A percentile compares a stretch with the other conserved stretches of the same genome.
phyloP scores from a whole-genome alignment of 2,329 filamentous ascomycete species.

The Ilyonectria sp. region DNA sequence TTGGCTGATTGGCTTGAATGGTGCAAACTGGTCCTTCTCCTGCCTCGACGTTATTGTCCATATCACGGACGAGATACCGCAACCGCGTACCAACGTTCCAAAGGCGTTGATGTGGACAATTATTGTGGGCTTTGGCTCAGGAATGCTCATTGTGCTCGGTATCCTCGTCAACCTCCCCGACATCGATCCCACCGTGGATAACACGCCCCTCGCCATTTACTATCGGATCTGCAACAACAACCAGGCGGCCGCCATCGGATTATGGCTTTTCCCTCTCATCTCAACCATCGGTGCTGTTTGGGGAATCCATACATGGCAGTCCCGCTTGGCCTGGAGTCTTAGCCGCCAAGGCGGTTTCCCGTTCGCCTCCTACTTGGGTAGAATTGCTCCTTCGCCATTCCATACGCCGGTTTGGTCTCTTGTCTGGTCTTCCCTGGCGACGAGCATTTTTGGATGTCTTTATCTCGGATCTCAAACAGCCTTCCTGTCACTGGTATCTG shows the following conservation, averaged over 20 bases:
- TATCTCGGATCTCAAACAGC: conserved; percentile 9
- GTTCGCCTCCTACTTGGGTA: neutral
- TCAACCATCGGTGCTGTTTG: neutral
- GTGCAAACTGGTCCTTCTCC: conserved; percentile 28
- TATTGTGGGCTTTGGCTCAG: neutral
- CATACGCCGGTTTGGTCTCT: conserved; percentile 16
- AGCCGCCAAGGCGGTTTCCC: neutral
- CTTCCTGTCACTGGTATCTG: conserved; percentile 11
- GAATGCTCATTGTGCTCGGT: neutral
- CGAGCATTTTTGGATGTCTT: conserved; percentile 1
- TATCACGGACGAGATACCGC: conserved; percentile 27
- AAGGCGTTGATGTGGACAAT: conserved; percentile 11
- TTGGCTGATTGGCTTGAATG: conserved; percentile 17
- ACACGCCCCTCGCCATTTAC: neutral
- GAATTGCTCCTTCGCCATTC: neutral
- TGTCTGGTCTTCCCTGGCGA: conserved; percentile 7
- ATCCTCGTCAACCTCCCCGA: neutral
- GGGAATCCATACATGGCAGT: conserved; percentile 20
- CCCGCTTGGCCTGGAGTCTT: conserved; percentile 22
- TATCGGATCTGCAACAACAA: neutral
- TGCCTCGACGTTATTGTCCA: conserved; percentile 24
- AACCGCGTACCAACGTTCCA: conserved; percentile 9
- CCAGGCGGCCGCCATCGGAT: neutral
- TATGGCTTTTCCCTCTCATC: neutral
- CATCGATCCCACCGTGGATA: neutral